phyloP scores from a whole-genome alignment of 2,329 filamentous ascomycete genomes.

The Cytospora chrysosperma region DNA sequence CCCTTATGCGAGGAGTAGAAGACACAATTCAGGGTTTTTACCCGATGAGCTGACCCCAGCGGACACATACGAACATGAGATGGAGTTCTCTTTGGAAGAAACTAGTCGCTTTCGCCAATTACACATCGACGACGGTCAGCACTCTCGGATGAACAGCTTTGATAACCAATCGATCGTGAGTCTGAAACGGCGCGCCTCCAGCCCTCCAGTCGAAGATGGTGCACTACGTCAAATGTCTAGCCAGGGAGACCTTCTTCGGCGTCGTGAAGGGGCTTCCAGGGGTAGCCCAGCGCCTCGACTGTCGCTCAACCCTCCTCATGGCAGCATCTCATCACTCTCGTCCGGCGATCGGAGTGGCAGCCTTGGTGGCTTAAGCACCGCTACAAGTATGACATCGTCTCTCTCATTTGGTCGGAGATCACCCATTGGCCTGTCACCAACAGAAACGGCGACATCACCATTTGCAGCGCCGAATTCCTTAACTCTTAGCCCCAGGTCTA shows the following conservation, averaged over 20 bases:
- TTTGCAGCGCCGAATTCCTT: slow-evolving; percentile 49
- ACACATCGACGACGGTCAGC: slow-evolving; percentile 43
- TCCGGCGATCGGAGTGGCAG: slow-evolving; percentile 47
- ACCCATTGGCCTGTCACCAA: slow-evolving; percentile 47
- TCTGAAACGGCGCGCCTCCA: slow-evolving; percentile 57
- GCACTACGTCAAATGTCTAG: slow-evolving; percentile 39
- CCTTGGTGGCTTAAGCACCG: slow-evolving; percentile 45
- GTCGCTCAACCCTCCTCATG: slow-evolving; percentile 39
- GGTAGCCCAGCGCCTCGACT: slow-evolving; percentile 54
- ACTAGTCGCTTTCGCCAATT: slow-evolving; percentile 40
- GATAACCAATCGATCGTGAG: slow-evolving; percentile 43
- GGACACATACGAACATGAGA: slow-evolving; percentile 48
- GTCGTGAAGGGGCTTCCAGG: slow-evolving; percentile 49
- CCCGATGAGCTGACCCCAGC: slow-evolving; percentile 47
- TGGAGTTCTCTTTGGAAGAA: slow-evolving; percentile 48
- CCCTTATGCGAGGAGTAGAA: slow-evolving; percentile 43
- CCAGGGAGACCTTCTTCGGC: slow-evolving; percentile 46
- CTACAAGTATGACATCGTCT: slow-evolving; percentile 43
- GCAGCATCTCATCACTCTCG: slow-evolving; percentile 45
- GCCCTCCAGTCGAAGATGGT: slow-evolving; percentile 50
- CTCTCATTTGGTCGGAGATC: slow-evolving; percentile 47
- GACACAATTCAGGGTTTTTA: slow-evolving; percentile 48
- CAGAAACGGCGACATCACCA: slow-evolving; percentile 43
- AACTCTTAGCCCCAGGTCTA: slow-evolving; percentile 49
- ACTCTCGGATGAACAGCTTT: slow-evolving; percentile 26